Conservation (phyloP, 345 rosid species). For the Camelina laxa region DNA sequence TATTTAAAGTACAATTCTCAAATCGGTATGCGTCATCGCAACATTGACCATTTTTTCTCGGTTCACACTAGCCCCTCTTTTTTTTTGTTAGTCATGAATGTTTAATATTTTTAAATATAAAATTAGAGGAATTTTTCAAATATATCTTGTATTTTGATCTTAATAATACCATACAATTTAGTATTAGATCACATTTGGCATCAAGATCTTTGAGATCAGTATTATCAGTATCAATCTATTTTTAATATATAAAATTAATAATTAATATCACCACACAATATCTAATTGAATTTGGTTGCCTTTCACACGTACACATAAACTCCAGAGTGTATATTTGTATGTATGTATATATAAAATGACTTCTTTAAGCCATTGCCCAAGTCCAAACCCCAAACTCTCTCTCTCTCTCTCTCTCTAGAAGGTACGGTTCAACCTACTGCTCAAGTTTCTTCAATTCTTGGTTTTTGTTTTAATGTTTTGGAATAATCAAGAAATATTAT, state of each 20-base stretch:
- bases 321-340: not conserved
- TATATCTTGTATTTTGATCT: no score
- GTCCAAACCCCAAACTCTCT: slow-evolving; percentile 24
- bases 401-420: slow-evolving; percentile 7
- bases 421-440: slow-evolving; percentile 21
- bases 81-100: no score
- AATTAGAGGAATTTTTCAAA: no score
- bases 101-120: no score
- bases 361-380: not conserved
- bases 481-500: slow-evolving; percentile 12
- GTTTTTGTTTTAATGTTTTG: not conserved
- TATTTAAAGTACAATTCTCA: no score
- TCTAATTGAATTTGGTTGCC: slow-evolving; percentile 12
- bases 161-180: not conserved
- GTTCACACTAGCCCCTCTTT: no score
- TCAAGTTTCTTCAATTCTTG: slow-evolving; percentile 7
- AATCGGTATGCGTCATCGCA: no score
- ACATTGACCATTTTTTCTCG: no score
- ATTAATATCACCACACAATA: not conserved
- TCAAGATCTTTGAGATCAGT: slow-evolving; percentile 11
- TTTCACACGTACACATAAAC: slow-evolving; percentile 30
- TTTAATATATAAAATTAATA: not conserved
- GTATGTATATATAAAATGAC: not conserved
- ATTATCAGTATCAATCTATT: not conserved
- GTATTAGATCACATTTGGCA: slow-evolving; percentile 27